Conservation (phyloP, 805 yeast genomes). For the Yarrowia osloensis region DNA sequence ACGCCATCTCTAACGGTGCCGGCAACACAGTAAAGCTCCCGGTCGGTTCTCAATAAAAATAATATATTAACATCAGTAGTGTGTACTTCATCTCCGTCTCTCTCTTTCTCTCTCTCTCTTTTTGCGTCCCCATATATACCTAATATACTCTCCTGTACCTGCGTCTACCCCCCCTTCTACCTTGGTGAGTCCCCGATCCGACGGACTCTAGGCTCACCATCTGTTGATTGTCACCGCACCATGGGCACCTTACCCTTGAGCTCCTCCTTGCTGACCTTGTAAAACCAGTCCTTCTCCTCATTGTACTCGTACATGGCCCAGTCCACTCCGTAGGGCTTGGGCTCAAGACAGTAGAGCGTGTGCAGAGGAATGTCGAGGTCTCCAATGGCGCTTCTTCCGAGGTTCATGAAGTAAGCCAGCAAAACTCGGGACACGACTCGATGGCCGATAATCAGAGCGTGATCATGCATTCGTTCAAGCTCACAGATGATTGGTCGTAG, state of each 20-base stretch:
- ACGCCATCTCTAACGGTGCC: no score
- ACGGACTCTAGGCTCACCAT: constrained; percentile 26
- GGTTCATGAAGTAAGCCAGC: constrained; percentile 83
- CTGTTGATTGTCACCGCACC: constrained; percentile 27
- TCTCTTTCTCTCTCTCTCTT: background rate
- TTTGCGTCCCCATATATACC: constrained; percentile 5
- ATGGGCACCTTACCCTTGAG: constrained; percentile 21
- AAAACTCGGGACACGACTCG: constrained; percentile 87
- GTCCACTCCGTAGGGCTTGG: constrained; percentile 93
- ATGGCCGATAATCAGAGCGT: constrained; percentile 79
- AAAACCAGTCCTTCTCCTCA: constrained; percentile 75
- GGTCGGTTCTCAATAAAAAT: constrained; percentile 16
- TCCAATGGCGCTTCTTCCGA: constrained; percentile 74
- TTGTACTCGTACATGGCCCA: constrained; percentile 88
- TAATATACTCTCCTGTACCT: background rate
- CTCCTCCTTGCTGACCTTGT: constrained; percentile 51
- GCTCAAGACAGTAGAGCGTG: constrained; percentile 84
- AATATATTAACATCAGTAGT: constrained; percentile 11
- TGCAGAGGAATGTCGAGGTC: constrained; percentile 92
- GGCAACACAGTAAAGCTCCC: no score
- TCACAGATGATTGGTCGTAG: constrained; percentile 88
- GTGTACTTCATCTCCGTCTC: background rate
- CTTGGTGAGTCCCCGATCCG: constrained; percentile 26
- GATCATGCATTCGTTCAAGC: constrained; percentile 87
- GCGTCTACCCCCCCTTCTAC: background rate